Evolutionary conservation across 2,329 filamentous ascomycete species (phyloP), one percentile per base, ranked within the genome.

Genomic region (Fusarium brevicatenulatum): DNA sequence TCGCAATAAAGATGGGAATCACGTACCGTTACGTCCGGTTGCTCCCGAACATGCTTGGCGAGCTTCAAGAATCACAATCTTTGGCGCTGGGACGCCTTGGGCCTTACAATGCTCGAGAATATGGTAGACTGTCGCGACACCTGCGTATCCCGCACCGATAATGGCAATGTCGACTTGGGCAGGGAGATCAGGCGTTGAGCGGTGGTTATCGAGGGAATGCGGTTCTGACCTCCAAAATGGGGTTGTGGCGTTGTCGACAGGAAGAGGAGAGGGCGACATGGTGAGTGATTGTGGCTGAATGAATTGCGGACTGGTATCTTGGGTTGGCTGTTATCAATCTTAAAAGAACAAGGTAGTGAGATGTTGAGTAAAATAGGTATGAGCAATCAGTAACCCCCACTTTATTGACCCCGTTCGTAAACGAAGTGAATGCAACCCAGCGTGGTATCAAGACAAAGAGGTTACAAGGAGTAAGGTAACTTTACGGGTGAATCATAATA

Each of bases 41-140:
- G 60, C 60, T 16, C 60, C 60, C 10, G 60, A 63, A 15, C 60
- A 63, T 21, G 36, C 54, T 49, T 63, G 60, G 0, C 60, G 60
- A 10, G 60, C 60, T 49, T 63, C 60, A n/a, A 63, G n/a, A 21
- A 63, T 63, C 7, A 19, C 60, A 34, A 60, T 60, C 15, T 10
- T 60, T 2, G 60, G 60, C 1, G 36, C 8, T 10, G 42, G 9
- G 10, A 42, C 25, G 1, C 36, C 12, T 5, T 4, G 43, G 5
- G 43, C 9, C 4, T 60, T 60, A 16, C 36, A 63, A 4, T 49
- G 42, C n/a, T 63, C 60, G 2, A 63, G 9, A 7, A 63, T 49
- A 9, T 63, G 55, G 13, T 63, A 36, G 2, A 63, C 54, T 30
- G 60, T 60, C 1, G 60, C 54, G 2, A 60, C 54, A 10, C 60